Percentiles rank a stretch among this genome's conserved stretches.
phyloP scores from a whole-genome alignment of 1,284 basidiomycete species.

The Vanrija sp. region DNA sequence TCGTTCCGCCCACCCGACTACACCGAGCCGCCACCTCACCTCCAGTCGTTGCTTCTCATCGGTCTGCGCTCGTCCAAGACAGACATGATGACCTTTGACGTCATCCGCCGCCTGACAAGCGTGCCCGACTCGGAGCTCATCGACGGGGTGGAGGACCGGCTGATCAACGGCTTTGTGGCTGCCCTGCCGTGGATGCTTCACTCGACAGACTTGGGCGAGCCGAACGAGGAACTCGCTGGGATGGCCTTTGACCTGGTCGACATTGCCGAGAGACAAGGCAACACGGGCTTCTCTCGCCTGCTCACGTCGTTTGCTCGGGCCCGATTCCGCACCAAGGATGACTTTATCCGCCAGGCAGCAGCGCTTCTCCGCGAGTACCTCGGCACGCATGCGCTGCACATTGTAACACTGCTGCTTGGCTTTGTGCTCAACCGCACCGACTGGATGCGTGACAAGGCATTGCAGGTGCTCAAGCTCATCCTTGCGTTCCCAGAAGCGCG shows the following conservation, averaged over 20 bases:
- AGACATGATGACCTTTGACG: slow-evolving; percentile 62
- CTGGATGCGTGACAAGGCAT: slow-evolving; percentile 75
- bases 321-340: slow-evolving; percentile 87
- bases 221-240: slow-evolving; percentile 60
- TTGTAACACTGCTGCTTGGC: slow-evolving; percentile 76
- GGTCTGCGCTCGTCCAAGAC: slow-evolving; percentile 78
- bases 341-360: slow-evolving; percentile 87
- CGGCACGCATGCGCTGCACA: slow-evolving; percentile 61
- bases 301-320: slow-evolving; percentile 83
- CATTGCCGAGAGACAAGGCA: slow-evolving; percentile 68
- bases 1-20: slow-evolving; percentile 69
- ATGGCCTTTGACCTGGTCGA: slow-evolving; percentile 72
- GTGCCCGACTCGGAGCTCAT: slow-evolving; percentile 65
- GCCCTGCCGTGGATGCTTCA: slow-evolving; percentile 86
- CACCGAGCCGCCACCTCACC: slow-evolving; percentile 59
- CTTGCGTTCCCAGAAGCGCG: slow-evolving; percentile 80
- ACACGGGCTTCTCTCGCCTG: slow-evolving; percentile 71
- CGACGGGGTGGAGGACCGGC: slow-evolving; percentile 65
- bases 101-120: slow-evolving; percentile 64
- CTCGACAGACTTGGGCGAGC: slow-evolving; percentile 64
- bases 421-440: slow-evolving; percentile 78
- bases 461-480: slow-evolving; percentile 84
- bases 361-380: slow-evolving; percentile 73
- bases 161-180: slow-evolving; percentile 77
- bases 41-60: slow-evolving; percentile 72